Evolutionary conservation across 2,329 filamentous ascomycete species (phyloP), one percentile per base, ranked within the genome.

Genomic region (Fusarium xylarioides): DNA sequence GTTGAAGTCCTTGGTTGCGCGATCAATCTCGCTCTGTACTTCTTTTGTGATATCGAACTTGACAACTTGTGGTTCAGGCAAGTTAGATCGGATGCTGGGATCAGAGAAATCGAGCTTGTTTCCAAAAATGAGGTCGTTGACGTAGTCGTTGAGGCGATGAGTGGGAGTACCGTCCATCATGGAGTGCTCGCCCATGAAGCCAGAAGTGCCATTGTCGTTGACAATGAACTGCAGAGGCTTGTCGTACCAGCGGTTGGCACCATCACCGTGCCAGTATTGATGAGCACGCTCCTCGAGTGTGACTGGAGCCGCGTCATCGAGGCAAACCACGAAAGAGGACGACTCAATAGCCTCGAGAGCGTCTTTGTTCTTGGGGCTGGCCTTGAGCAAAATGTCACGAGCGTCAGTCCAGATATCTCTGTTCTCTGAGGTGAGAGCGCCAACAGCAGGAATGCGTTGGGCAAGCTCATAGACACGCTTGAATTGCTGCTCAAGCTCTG

Each of bases 91-190:
- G 68, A 97, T 84, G 42, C 86, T 85, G 12, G 94, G 89, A 81
- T 95, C 89, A 68, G 92, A 92, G 80, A 98, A 93, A 83, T 98
- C 95, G 66, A 99, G 91, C 82, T 96, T 97, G 85, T 97, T 95
- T 85, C 92, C 92, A 85, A 97, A 95, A 82, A 98, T 98, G 79
- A 93, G 89, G 81, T 93, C 91, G 85, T 95, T 97, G 80, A 97
- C 89, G 80, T 95, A 96, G 87, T 99, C 96, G 83, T 98, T 99
- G 21, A 99, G 89, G 49, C 97, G 92, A 84, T 98, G 96, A 5
- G 97, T 99, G 2, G 97, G 95, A 11, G 96, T 99, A 74, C 97
- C 96, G 81, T 99, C 96, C 97, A 99, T 99, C 96, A 99, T 98
- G 78, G 93, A 97, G 88, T 99, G 96, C 85, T 99, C 96, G 79